These are phyloP conservation scores for Diaporthe citriasiana DNA, from an alignment of 2,329 filamentous ascomycete species.

Conservation along the genomic window DNA sequence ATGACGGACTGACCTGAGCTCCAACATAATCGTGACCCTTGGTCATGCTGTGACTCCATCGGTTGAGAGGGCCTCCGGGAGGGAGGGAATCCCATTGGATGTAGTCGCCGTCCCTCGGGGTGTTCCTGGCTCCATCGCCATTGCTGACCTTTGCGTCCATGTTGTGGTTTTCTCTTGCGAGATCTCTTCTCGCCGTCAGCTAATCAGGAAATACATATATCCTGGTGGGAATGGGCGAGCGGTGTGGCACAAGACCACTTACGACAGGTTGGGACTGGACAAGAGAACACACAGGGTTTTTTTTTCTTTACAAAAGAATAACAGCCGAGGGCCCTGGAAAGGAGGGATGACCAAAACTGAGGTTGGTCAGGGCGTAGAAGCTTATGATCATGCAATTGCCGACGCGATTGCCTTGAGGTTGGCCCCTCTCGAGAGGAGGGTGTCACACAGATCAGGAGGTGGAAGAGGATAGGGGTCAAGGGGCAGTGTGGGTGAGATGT, in stretches of 20 bases:
- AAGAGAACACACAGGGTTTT: not conserved
- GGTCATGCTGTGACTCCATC: constrained; percentile 87
- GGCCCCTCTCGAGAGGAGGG: not conserved
- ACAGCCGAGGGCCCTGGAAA: not conserved
- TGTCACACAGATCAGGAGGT: not conserved
- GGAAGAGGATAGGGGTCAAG: not conserved
- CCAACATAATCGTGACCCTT: constrained; percentile 91
- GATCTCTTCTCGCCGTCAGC: constrained; percentile 4
- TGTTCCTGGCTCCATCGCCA: constrained; percentile 35
- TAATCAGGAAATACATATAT: not conserved
- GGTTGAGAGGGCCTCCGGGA: constrained; percentile 76
- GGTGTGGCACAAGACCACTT: not conserved
- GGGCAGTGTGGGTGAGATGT: not conserved
- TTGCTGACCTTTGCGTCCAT: constrained; percentile 1
- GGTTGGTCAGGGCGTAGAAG: not conserved
- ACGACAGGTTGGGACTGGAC: not conserved
- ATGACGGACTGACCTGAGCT: constrained; percentile 74
- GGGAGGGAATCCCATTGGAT: constrained; percentile 67
- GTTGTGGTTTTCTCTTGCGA: not conserved
- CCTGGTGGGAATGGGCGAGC: not conserved
- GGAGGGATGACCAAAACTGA: not conserved
- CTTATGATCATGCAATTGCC: constrained; percentile 1
- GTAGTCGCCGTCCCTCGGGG: constrained; percentile 67
- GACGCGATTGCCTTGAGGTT: not conserved
- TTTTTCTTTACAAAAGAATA: not conserved